Evolutionary conservation across 345 rosid species (phyloP).

Genomic region (Psidium friedrichsthalianum): DNA sequence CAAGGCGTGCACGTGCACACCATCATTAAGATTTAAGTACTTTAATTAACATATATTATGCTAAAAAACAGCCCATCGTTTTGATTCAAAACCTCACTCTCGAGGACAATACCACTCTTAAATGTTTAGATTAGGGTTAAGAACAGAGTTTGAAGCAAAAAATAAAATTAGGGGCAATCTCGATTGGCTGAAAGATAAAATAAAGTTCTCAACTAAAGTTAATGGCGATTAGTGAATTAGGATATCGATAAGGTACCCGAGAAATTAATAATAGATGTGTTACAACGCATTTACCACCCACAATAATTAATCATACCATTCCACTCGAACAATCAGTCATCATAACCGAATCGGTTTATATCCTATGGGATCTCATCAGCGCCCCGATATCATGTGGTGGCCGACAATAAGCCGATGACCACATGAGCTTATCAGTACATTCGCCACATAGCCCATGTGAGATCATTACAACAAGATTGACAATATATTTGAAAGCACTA

Average conservation of each 20-base stretch:
- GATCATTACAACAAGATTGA: not conserved
- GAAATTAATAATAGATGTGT: not conserved
- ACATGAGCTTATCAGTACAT: not conserved
- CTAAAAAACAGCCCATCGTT: slow-evolving; percentile 15
- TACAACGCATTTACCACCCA: not conserved
- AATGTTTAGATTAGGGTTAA: not conserved
- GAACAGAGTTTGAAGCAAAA: not conserved
- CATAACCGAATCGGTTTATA: not conserved
- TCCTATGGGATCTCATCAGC: not conserved
- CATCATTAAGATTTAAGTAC: not conserved
- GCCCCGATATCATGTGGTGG: not conserved
- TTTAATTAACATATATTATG: not conserved
- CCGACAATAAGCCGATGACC: not conserved
- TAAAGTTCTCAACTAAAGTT: not conserved
- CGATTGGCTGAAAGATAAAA: not conserved
- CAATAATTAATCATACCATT: not conserved
- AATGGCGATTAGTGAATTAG: not conserved
- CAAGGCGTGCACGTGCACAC: not conserved
- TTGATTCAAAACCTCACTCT: slow-evolving; percentile 9
- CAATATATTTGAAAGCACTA: not conserved
- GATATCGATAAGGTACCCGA: not conserved
- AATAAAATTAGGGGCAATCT: not conserved
- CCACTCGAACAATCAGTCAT: not conserved
- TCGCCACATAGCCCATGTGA: not conserved
- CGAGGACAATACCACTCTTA: slow-evolving; percentile 1